Evolutionary conservation across 768 basidiomycete genomes (phyloP).

Genomic region (Rickenella mellea): DNA sequence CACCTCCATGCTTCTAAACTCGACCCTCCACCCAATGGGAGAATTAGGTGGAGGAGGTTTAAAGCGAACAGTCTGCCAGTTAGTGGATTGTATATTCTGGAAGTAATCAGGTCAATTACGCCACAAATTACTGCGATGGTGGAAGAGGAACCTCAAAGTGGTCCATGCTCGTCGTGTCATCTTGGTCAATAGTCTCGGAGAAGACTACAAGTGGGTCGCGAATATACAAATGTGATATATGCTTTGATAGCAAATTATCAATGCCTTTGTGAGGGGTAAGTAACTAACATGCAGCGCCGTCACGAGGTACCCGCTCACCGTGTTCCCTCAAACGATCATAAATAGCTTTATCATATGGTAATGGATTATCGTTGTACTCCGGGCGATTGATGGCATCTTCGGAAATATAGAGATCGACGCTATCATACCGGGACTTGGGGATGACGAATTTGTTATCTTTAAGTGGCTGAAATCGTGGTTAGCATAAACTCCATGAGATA

Average conservation of each 20-base stretch:
- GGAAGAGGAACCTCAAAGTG: slow-evolving; percentile 75
- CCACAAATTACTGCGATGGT: not conserved
- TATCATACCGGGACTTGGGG: slow-evolving; percentile 96
- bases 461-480: slow-evolving; percentile 48
- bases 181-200: slow-evolving; percentile 87
- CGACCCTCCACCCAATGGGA: slow-evolving; percentile 93
- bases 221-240: slow-evolving; percentile 93
- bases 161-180: slow-evolving; percentile 79
- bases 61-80: slow-evolving; percentile 98
- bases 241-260: slow-evolving; percentile 79
- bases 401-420: slow-evolving; percentile 90
- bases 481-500: slow-evolving; percentile 3
- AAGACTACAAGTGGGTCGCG: slow-evolving; percentile 95
- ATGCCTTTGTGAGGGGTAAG: slow-evolving; percentile 42
- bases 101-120: not conserved
- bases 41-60: slow-evolving; percentile 95
- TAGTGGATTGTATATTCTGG: slow-evolving; percentile 97
- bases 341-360: slow-evolving; percentile 71
- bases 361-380: slow-evolving; percentile 84
- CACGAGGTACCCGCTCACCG: slow-evolving; percentile 38
- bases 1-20: slow-evolving; percentile 98
- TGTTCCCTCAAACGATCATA: slow-evolving; percentile 64
- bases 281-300: no score
- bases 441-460: slow-evolving; percentile 67
- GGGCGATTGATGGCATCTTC: slow-evolving; percentile 79